Evolutionary conservation across 208 protist genomes (phyloP).

Genomic region (Acanthamoeba royreba): DNA sequence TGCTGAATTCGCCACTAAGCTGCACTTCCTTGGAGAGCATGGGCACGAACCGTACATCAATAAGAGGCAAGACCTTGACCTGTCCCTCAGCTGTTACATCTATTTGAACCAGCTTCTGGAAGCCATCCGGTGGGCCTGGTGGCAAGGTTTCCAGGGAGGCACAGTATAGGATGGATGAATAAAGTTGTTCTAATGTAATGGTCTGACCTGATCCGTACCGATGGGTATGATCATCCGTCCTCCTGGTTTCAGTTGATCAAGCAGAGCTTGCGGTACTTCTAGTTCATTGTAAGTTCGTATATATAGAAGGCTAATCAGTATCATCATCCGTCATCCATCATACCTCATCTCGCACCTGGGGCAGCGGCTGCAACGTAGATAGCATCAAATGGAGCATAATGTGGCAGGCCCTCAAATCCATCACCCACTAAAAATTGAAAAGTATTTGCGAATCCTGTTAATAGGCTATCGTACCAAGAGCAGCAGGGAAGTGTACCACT

Average conservation of each 20-base stretch:
- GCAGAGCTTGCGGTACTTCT: conserved; percentile 52
- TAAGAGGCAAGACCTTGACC: neutral
- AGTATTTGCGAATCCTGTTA: no score
- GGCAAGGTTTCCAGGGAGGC: neutral
- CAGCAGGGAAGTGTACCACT: neutral
- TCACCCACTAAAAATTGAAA: conserved; percentile 64
- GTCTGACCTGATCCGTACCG: conserved; percentile 35
- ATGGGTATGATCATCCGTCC: conserved; percentile 73
- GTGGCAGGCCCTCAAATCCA: conserved; percentile 53
- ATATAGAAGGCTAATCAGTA: neutral
- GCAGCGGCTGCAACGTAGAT: conserved; percentile 79
- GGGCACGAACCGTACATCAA: conserved; percentile 46
- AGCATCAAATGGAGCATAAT: conserved; percentile 64
- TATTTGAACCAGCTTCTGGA: neutral
- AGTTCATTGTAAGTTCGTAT: neutral
- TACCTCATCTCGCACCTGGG: neutral
- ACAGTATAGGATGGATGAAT: neutral
- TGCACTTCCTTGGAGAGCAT: neutral
- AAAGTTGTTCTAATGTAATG: neutral
- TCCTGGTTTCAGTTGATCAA: conserved; percentile 71
- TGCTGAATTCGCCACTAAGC: conserved; percentile 40
- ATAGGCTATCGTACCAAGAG: neutral
- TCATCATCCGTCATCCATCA: neutral
- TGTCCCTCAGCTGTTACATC: neutral
- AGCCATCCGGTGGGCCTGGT: neutral